Percentiles rank a stretch among this genome's conserved stretches.
Evolutionary conservation across 805 yeast species (phyloP).

Genomic region (Suhomyces sp.): DNA sequence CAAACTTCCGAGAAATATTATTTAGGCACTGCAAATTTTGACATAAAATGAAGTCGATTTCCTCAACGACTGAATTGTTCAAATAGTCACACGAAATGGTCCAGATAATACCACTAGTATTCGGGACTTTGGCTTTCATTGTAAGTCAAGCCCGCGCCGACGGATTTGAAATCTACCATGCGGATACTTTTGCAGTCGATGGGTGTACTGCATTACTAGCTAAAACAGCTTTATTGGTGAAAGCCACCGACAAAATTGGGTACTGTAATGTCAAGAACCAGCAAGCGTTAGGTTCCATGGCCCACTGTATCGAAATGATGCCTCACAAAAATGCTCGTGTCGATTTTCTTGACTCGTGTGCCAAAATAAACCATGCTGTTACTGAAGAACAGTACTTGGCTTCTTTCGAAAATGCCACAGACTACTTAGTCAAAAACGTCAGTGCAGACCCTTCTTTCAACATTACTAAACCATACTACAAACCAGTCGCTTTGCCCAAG

Average conservation of each 20-base stretch:
- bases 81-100: neutral
- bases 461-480: slow-evolving; percentile 22
- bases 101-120: neutral
- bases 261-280: slow-evolving; percentile 34
- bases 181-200: slow-evolving; percentile 22
- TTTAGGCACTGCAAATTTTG: neutral
- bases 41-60: neutral
- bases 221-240: slow-evolving; percentile 25
- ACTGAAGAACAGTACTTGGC: slow-evolving; percentile 32
- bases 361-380: slow-evolving; percentile 15
- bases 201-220: slow-evolving; percentile 25
- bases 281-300: slow-evolving; percentile 39
- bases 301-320: slow-evolving; percentile 28
- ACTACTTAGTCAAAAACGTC: slow-evolving; percentile 30
- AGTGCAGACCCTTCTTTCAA: slow-evolving; percentile 30
- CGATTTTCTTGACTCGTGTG: slow-evolving; percentile 16
- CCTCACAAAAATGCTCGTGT: slow-evolving; percentile 20
- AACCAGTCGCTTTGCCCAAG: slow-evolving; percentile 33
- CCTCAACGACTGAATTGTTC: neutral
- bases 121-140: neutral
- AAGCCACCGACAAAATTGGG: slow-evolving; percentile 24
- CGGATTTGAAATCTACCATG: slow-evolving; percentile 16
- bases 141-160: neutral
- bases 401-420: slow-evolving; percentile 42
- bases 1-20: neutral